phyloP scores from a whole-genome alignment of 495 filamentous ascomycete species.

The Amorphotheca resinae region DNA sequence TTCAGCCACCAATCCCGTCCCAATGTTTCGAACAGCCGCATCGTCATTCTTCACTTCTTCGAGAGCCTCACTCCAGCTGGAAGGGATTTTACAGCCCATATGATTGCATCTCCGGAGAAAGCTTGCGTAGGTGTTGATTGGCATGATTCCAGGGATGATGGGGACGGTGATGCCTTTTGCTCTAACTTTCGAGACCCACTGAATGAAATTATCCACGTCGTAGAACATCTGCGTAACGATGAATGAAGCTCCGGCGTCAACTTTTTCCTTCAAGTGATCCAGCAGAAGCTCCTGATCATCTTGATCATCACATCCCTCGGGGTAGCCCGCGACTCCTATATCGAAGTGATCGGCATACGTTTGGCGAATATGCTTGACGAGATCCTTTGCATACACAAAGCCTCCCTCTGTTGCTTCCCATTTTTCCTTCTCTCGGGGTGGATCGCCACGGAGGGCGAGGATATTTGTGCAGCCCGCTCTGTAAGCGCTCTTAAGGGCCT shows the following conservation, averaged over 20 bases:
- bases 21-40: slow-evolving; percentile 78
- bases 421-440: slow-evolving; percentile 84
- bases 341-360: slow-evolving; percentile 94
- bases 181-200: slow-evolving; percentile 77
- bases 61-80: slow-evolving; percentile 64
- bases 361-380: slow-evolving; percentile 83
- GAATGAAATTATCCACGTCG: slow-evolving; percentile 85
- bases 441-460: slow-evolving; percentile 86
- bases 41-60: slow-evolving; percentile 97
- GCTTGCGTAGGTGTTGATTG: slow-evolving; percentile 86
- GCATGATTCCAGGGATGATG: slow-evolving; percentile 98
- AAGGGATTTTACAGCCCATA: slow-evolving; percentile 72
- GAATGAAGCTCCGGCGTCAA: slow-evolving; percentile 87
- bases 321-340: slow-evolving; percentile 95
- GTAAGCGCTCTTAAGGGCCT: slow-evolving; percentile 79
- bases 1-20: slow-evolving; percentile 78
- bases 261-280: slow-evolving; percentile 93
- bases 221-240: slow-evolving; percentile 99
- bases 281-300: slow-evolving; percentile 71
- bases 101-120: slow-evolving; percentile 84
- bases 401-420: slow-evolving; percentile 80
- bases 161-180: slow-evolving; percentile 77
- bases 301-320: slow-evolving; percentile 91
- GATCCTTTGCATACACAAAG: slow-evolving; percentile 85
- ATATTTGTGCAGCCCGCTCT: slow-evolving; percentile 97